A percentile compares a stretch with the other conserved stretches of the same genome.
Conservation (phyloP, 352 stramenopile species). For the Peronospora belbahrii region DNA sequence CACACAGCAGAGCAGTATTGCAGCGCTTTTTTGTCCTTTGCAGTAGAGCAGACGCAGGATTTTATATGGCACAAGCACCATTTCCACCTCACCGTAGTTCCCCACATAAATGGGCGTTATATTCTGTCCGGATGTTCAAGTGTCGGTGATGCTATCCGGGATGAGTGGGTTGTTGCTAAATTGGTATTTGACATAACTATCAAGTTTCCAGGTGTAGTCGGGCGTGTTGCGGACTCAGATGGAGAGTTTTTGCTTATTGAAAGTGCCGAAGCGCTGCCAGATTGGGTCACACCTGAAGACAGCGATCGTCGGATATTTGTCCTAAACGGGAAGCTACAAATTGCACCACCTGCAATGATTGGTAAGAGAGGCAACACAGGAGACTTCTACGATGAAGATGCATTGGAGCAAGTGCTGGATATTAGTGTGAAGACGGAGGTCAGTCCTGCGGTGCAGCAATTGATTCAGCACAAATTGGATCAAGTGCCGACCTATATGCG, state of each 20-base stretch:
- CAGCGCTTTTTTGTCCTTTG: slow-evolving; percentile 19
- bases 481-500: slow-evolving; percentile 34
- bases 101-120: slow-evolving; percentile 15
- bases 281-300: slow-evolving; percentile 59
- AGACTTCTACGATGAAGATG: slow-evolving; percentile 24
- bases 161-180: slow-evolving; percentile 58
- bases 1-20: slow-evolving; percentile 13
- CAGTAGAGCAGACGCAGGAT: slow-evolving; percentile 25
- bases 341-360: slow-evolving; percentile 24
- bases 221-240: slow-evolving; percentile 41
- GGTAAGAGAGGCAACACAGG: slow-evolving; percentile 3
- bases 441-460: slow-evolving; percentile 31
- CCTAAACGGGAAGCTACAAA: slow-evolving; percentile 30
- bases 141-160: slow-evolving; percentile 55
- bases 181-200: slow-evolving; percentile 43
- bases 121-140: slow-evolving; percentile 29
- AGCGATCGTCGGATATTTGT: slow-evolving; percentile 45
- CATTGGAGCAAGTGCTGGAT: slow-evolving; percentile 27
- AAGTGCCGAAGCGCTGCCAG: slow-evolving; percentile 50
- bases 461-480: slow-evolving; percentile 33
- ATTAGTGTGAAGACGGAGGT: slow-evolving; percentile 17
- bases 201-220: slow-evolving; percentile 26
- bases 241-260: slow-evolving; percentile 78
- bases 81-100: slow-evolving; percentile 31
- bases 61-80: slow-evolving; percentile 54